A percentile compares a stretch with the other conserved stretches of the same genome.
These are phyloP conservation scores for Zygosaccharomyces gambellarensis DNA, from an alignment of 805 yeast species.

Conservation along the genomic window DNA sequence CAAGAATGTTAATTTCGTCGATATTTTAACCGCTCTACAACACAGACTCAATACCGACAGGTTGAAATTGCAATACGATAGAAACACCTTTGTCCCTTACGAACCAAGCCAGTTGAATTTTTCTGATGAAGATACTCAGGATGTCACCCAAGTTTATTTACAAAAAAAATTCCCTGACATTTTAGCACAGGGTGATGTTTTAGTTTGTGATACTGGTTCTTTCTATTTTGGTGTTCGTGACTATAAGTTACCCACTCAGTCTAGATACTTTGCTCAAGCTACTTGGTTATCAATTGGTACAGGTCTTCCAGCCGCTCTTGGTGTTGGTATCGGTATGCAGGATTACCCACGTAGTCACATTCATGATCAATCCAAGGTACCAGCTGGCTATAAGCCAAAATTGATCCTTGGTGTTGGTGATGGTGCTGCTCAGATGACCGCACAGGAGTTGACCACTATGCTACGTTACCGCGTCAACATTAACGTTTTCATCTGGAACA, in stretches of 20 bases:
- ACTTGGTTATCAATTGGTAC: conserved; percentile 85
- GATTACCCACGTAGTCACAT: conserved; percentile 40
- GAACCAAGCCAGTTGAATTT: conserved; percentile 22
- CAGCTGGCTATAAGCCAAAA: conserved; percentile 40
- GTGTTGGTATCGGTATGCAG: conserved; percentile 67
- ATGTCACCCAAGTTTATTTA: conserved; percentile 47
- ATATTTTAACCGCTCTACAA: conserved; percentile 45
- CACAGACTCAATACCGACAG: conserved; percentile 33
- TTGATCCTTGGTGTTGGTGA: conserved; percentile 80
- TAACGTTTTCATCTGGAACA: conserved; percentile 70
- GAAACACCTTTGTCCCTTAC: conserved; percentile 18
- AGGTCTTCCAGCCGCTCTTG: conserved; percentile 82
- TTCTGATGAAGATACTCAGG: conserved; percentile 10
- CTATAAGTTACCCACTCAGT: conserved; percentile 51
- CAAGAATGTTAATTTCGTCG: conserved; percentile 44
- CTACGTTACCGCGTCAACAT: conserved; percentile 58
- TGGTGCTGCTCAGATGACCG: conserved; percentile 92
- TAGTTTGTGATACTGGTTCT: conserved; percentile 82
- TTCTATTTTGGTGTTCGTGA: conserved; percentile 75
- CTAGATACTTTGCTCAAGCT: conserved; percentile 56
- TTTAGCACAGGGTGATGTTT: conserved; percentile 58
- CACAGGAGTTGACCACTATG: conserved; percentile 72
- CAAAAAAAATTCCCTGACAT: conserved; percentile 39
- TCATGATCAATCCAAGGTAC: conserved; percentile 21
- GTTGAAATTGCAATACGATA: conserved; percentile 21